Conservation (phyloP, 2,329 filamentous ascomycete genomes). For the Fusarium staphyleae region DNA sequence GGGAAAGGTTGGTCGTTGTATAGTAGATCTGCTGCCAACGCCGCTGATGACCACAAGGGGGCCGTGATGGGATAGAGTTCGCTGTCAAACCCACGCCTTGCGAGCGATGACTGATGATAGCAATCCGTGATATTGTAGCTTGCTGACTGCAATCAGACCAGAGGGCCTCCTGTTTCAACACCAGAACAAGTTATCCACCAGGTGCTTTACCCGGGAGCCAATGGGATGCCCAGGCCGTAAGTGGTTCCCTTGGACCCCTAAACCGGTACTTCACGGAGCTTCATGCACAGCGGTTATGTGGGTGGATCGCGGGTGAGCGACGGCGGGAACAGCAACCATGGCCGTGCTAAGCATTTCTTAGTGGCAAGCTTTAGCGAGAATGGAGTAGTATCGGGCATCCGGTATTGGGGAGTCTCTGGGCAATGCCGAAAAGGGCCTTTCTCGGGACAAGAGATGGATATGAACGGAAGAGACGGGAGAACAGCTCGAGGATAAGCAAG, state of each 20-base stretch:
- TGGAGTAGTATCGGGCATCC: slow-evolving; percentile 11
- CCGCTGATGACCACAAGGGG: not conserved
- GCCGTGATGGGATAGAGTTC: not conserved
- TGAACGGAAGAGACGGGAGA: slow-evolving; percentile 1
- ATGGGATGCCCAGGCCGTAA: slow-evolving; percentile 8
- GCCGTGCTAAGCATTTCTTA: slow-evolving; percentile 19
- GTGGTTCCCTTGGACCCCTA: slow-evolving; percentile 36
- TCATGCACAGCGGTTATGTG: slow-evolving; percentile 36
- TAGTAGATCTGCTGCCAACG: not conserved
- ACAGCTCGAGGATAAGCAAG: not conserved
- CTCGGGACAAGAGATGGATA: not conserved
- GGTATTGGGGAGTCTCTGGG: not conserved
- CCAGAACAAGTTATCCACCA: slow-evolving; percentile 13
- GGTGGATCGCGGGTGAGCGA: slow-evolving; percentile 38
- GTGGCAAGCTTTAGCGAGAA: slow-evolving; percentile 9
- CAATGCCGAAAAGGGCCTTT: not conserved
- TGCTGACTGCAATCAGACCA: slow-evolving; percentile 18
- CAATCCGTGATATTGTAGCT: slow-evolving; percentile 18
- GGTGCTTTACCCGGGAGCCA: slow-evolving; percentile 15
- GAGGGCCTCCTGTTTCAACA: slow-evolving; percentile 25
- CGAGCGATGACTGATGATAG: slow-evolving; percentile 13
- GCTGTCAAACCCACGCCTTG: not conserved
- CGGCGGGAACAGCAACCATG: slow-evolving; percentile 22
- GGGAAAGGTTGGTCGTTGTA: not conserved
- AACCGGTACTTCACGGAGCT: slow-evolving; percentile 23